Conservation (phyloP, 1,284 basidiomycete species). For the Tremellales sp. region DNA sequence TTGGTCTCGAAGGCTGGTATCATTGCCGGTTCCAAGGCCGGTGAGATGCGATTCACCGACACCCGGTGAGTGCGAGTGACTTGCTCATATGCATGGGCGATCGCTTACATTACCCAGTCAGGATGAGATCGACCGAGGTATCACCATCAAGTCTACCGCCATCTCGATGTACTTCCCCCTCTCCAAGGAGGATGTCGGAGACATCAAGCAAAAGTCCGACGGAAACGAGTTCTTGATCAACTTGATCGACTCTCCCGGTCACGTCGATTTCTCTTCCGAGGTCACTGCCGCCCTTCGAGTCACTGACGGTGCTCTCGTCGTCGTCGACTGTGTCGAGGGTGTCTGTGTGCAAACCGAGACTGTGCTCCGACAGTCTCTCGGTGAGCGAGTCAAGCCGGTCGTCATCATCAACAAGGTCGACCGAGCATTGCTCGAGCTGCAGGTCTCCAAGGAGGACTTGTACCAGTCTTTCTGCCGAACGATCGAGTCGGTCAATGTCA, state of each 20-base stretch:
- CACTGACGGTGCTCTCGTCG: slow-evolving; percentile 96
- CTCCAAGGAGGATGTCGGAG: slow-evolving; percentile 75
- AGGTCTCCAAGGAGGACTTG: slow-evolving; percentile 94
- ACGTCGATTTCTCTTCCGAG: slow-evolving; percentile 99
- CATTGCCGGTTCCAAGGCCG: slow-evolving; percentile 91
- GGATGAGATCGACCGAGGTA: slow-evolving; percentile 99
- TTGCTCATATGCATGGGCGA: slow-evolving; percentile 2
- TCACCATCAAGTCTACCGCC: slow-evolving; percentile 99
- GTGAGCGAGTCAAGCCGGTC: slow-evolving; percentile 99
- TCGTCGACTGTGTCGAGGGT: slow-evolving; percentile 99
- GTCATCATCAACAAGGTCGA: slow-evolving; percentile 99
- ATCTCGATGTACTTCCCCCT: slow-evolving; percentile 99
- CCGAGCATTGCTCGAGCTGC: slow-evolving; percentile 97
- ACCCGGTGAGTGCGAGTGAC: slow-evolving; percentile 53
- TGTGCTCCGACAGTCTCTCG: slow-evolving; percentile 93
- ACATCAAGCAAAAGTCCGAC: slow-evolving; percentile 90
- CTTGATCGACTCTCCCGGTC: slow-evolving; percentile 98
- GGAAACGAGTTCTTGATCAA: slow-evolving; percentile 99
- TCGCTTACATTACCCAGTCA: slow-evolving; percentile 53
- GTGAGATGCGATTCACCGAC: slow-evolving; percentile 97
- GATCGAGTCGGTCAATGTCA: slow-evolving; percentile 97
- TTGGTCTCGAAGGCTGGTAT: slow-evolving; percentile 99
- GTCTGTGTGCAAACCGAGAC: slow-evolving; percentile 99
- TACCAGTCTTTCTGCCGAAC: slow-evolving; percentile 98
- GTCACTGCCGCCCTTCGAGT: slow-evolving; percentile 99